These are phyloP conservation scores for Lizanozyma gosingica DNA, from an alignment of 1,139 yeast species.

Conservation along the genomic window DNA sequence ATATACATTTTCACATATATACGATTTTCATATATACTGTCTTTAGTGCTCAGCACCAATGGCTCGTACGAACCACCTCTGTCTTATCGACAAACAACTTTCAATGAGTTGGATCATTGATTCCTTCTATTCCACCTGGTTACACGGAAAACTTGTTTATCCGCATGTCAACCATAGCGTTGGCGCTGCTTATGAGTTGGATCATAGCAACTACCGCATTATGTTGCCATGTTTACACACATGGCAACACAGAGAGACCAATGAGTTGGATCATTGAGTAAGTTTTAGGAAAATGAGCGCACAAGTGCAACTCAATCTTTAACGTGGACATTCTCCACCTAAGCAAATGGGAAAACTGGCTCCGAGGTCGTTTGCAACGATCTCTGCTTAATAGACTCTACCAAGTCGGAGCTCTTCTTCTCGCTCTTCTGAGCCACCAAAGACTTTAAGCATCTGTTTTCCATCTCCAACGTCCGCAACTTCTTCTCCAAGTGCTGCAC, in stretches of 20 bases:
- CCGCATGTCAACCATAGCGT: neutral
- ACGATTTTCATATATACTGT: too few relatives aligned
- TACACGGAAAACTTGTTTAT: neutral
- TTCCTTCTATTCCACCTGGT: neutral
- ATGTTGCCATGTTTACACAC: too few relatives aligned
- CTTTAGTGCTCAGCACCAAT: neutral
- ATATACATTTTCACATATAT: too few relatives aligned
- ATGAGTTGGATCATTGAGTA: neutral
- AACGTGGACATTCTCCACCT: too few relatives aligned
- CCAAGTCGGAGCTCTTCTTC: slow-evolving; percentile 15
- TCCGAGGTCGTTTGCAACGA: slow-evolving; percentile 7
- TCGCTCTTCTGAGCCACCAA: slow-evolving; percentile 61
- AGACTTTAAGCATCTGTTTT: slow-evolving; percentile 53
- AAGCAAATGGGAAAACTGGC: neutral
- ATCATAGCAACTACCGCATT: neutral
- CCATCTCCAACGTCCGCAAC: slow-evolving; percentile 54
- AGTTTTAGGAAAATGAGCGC: too few relatives aligned
- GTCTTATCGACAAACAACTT: neutral
- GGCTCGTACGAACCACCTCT: neutral
- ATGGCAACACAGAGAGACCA: too few relatives aligned
- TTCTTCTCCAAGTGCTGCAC: slow-evolving; percentile 54
- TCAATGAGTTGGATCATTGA: neutral
- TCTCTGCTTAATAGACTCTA: slow-evolving; percentile 19
- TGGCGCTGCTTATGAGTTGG: neutral
- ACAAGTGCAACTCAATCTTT: too few relatives aligned